Conservation (phyloP, 75 land plant species). For the Sequoiadendron giganteum region DNA sequence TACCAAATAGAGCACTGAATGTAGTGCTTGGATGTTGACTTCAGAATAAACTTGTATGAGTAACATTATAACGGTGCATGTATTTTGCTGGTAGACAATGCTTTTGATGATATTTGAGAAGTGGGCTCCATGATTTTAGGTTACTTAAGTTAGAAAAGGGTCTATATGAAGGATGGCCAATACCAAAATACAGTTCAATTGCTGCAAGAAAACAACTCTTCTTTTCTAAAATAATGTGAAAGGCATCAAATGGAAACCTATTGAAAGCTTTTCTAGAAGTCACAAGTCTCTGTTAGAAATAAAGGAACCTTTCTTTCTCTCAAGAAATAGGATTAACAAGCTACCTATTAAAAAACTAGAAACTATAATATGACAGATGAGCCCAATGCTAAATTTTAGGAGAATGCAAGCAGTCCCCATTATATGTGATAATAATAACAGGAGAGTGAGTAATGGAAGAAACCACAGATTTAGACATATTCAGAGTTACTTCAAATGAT, state of each 20-base stretch:
- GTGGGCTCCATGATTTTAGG: background rate
- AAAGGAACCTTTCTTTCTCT: background rate
- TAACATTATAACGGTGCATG: background rate
- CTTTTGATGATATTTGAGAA: background rate
- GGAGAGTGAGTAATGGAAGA: background rate
- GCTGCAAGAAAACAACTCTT: background rate
- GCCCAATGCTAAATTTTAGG: background rate
- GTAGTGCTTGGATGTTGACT: background rate
- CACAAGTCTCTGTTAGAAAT: background rate
- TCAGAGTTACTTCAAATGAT: background rate
- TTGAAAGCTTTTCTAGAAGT: background rate
- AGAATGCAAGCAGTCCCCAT: background rate
- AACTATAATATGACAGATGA: background rate
- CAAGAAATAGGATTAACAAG: background rate
- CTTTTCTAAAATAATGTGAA: background rate
- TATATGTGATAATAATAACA: background rate
- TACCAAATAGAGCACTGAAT: background rate
- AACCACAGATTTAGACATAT: background rate
- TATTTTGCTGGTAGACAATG: background rate
- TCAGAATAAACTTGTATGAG: background rate
- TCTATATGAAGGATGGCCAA: background rate
- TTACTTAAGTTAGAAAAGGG: background rate
- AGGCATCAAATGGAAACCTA: background rate
- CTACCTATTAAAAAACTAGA: background rate
- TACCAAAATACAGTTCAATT: background rate